A percentile compares a stretch with the other conserved stretches of the same genome.
Conservation (phyloP, 202 grass and related monocot genomes). For the Musa balbisiana region DNA sequence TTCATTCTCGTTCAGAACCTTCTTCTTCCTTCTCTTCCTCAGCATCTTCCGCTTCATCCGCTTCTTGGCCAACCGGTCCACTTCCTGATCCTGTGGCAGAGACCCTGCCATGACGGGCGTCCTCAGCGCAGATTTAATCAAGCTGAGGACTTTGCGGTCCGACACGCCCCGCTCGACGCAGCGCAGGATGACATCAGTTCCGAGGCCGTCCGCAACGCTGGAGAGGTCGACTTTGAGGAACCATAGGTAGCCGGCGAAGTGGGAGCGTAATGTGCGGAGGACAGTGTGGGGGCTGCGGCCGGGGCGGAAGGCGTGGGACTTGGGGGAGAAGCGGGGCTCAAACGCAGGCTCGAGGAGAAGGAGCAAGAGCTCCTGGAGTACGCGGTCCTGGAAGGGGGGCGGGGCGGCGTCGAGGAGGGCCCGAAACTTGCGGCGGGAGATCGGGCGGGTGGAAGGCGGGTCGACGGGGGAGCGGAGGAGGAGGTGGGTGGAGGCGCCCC, state of each 20-base stretch:
- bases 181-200: slow-evolving; percentile 43
- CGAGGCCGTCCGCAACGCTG: slow-evolving; percentile 35
- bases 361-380: slow-evolving; percentile 83
- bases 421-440: slow-evolving; percentile 68
- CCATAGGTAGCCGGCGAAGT: slow-evolving; percentile 85
- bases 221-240: slow-evolving; percentile 75
- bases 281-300: slow-evolving; percentile 64
- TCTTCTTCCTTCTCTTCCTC: slow-evolving; percentile 78
- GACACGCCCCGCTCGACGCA: slow-evolving; percentile 45
- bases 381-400: slow-evolving; percentile 70
- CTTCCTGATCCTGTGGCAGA: slow-evolving; percentile 22
- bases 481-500: slow-evolving; percentile 71
- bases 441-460: slow-evolving; percentile 47
- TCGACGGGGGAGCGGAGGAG: slow-evolving; percentile 64
- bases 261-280: slow-evolving; percentile 66
- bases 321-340: slow-evolving; percentile 76
- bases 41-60: slow-evolving; percentile 86
- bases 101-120: slow-evolving; percentile 36
- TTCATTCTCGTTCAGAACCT: slow-evolving; percentile 76
- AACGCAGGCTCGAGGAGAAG: slow-evolving; percentile 74
- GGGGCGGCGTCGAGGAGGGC: slow-evolving; percentile 46
- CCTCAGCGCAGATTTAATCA: slow-evolving; percentile 62
- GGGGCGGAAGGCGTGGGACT: slow-evolving; percentile 76
- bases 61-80: slow-evolving; percentile 50
- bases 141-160: slow-evolving; percentile 57